Evolutionary conservation across 75 land plant genomes (phyloP).

Genomic region (Sequoia sempervirens): DNA sequence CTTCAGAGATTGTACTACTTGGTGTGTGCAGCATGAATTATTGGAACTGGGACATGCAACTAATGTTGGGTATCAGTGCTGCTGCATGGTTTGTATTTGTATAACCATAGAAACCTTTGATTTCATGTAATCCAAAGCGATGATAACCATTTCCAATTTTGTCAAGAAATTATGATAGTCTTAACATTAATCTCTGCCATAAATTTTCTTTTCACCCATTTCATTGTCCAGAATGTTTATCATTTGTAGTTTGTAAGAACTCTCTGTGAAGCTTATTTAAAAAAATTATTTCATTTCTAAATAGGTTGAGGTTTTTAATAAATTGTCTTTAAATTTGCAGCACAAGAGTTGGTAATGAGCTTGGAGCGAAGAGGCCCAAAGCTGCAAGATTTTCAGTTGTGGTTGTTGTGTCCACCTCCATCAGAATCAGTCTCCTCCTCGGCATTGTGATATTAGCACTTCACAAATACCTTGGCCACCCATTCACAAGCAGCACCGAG

Average conservation of each 20-base stretch:
- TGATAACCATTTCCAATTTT: neutral
- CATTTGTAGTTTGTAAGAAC: too few relatives aligned
- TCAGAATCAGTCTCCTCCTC: constrained; percentile 28
- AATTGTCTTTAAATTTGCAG: constrained; percentile 21
- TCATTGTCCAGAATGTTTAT: too few relatives aligned
- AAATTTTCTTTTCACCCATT: too few relatives aligned
- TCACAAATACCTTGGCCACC: constrained; percentile 24
- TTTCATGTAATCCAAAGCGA: too few relatives aligned
- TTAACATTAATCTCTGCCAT: too few relatives aligned
- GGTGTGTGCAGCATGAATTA: constrained; percentile 36
- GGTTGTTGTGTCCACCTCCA: constrained; percentile 29
- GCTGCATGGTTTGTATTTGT: constrained; percentile 28
- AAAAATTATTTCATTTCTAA: too few relatives aligned
- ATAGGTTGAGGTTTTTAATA: neutral
- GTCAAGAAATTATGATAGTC: too few relatives aligned
- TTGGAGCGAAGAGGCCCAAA: constrained; percentile 52
- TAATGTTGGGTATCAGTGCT: constrained; percentile 35
- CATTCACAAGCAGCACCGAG: constrained; percentile 33
- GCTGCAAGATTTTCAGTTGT: constrained; percentile 44
- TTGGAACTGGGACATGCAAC: constrained; percentile 32
- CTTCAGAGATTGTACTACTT: neutral
- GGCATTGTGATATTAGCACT: constrained; percentile 26
- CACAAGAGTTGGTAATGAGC: constrained; percentile 64
- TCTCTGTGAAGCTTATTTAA: too few relatives aligned
- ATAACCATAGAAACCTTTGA: neutral